Conservation (phyloP, 495 filamentous ascomycete species). For the Wilcoxina mikolae region DNA sequence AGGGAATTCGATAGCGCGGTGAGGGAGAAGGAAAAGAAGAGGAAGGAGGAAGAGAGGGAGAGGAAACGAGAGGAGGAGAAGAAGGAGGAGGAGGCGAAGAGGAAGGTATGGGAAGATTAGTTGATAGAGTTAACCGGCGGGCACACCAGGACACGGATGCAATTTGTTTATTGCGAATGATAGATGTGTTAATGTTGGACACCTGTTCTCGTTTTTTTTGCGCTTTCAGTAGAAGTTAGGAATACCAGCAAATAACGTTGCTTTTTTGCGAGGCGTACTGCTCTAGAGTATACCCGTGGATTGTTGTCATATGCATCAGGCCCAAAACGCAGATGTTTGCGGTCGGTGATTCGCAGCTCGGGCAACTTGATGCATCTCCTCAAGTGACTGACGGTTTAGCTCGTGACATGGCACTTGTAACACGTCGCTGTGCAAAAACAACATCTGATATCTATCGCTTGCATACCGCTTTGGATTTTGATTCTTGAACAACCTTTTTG, state of each 20-base stretch:
- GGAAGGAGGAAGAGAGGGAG: conserved; percentile 56
- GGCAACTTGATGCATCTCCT: not conserved
- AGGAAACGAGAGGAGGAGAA: conserved; percentile 46
- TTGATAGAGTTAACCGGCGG: too few relatives aligned
- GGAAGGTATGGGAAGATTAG: conserved; percentile 69
- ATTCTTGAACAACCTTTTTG: not conserved
- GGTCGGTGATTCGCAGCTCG: too few relatives aligned
- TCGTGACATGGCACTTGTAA: not conserved
- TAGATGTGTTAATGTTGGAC: too few relatives aligned
- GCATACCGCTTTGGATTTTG: not conserved
- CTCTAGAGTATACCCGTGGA: too few relatives aligned
- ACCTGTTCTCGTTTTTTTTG: too few relatives aligned
- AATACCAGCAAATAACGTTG: too few relatives aligned
- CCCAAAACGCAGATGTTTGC: too few relatives aligned
- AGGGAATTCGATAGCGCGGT: conserved; percentile 69
- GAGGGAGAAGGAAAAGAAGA: conserved; percentile 71
- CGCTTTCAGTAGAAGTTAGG: too few relatives aligned
- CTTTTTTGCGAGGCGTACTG: too few relatives aligned
- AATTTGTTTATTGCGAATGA: too few relatives aligned
- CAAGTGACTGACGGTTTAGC: not conserved
- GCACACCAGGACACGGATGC: not conserved
- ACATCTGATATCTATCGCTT: too few relatives aligned
- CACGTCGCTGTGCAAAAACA: not conserved
- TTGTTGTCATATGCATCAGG: too few relatives aligned
- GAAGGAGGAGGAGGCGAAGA: conserved; percentile 55